A percentile compares a stretch with the other conserved stretches of the same genome.
Conservation (phyloP, 352 stramenopile genomes). For the Phytophthora sp. region DNA sequence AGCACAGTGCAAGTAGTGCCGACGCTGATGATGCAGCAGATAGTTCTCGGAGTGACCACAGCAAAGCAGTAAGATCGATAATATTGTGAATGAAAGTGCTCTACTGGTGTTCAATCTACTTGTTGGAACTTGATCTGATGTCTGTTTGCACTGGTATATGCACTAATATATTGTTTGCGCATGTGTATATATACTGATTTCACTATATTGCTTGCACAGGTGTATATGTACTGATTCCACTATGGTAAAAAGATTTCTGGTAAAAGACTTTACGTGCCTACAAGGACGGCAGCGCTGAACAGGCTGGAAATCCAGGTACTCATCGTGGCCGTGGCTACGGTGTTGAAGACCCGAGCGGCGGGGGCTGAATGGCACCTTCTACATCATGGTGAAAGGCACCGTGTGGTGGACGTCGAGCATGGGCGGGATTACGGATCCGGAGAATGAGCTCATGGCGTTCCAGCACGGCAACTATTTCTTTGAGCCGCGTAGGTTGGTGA, state of each 20-base stretch:
- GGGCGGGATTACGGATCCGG: slow-evolving; percentile 49
- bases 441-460: slow-evolving; percentile 82
- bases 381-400: slow-evolving; percentile 95
- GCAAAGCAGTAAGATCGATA: neutral
- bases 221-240: neutral
- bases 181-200: neutral
- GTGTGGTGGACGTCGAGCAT: slow-evolving; percentile 81
- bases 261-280: too few species aligned
- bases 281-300: too few species aligned
- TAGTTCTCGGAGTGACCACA: neutral
- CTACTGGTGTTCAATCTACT: too few species aligned
- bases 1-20: neutral
- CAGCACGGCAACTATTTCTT: slow-evolving; percentile 93
- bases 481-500: slow-evolving; percentile 96
- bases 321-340: too few species aligned
- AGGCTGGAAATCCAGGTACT: too few species aligned
- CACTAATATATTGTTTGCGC: too few species aligned
- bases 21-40: neutral
- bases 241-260: too few species aligned
- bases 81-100: neutral
- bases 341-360: too few species aligned
- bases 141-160: too few species aligned
- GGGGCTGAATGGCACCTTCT: too few species aligned
- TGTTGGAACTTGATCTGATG: too few species aligned
- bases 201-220: neutral